These are phyloP conservation scores for Nigrograna mackinnonii DNA, from an alignment of 2,329 filamentous ascomycete species.

Conservation along the genomic window DNA sequence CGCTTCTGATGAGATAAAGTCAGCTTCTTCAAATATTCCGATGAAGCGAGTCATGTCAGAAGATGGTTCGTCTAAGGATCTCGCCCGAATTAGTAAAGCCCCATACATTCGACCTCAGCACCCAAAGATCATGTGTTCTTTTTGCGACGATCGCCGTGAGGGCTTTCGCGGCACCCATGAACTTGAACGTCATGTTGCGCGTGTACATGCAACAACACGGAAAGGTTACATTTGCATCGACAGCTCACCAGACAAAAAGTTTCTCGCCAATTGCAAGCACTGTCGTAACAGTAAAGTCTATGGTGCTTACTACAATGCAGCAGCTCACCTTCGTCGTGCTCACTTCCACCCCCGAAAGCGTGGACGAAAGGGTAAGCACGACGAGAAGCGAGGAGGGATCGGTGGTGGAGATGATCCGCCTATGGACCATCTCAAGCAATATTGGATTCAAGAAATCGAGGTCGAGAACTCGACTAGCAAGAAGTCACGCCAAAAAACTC, in stretches of 20 bases:
- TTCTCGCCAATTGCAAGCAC: constrained; percentile 81
- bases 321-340: constrained; percentile 82
- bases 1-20: constrained; percentile 24
- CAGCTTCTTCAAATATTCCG: constrained; percentile 44
- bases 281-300: constrained; percentile 80
- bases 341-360: constrained; percentile 78
- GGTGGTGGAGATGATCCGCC: constrained; percentile 64
- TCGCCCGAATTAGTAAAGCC: constrained; percentile 55
- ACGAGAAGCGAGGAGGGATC: constrained; percentile 63
- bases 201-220: constrained; percentile 65
- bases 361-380: constrained; percentile 60
- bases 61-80: constrained; percentile 59
- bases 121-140: constrained; percentile 70
- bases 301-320: constrained; percentile 91
- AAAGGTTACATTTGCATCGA: constrained; percentile 69
- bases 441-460: constrained; percentile 63
- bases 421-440: constrained; percentile 62
- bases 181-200: constrained; percentile 56
- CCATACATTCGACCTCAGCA: constrained; percentile 68
- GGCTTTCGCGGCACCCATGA: constrained; percentile 90
- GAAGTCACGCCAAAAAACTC: no score
- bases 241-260: constrained; percentile 61
- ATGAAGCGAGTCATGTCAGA: constrained; percentile 56
- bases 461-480: no score
- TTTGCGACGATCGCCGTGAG: constrained; percentile 72